These are phyloP conservation scores for Elsinoe fawcettii DNA, from an alignment of 2,329 filamentous ascomycete genomes.

Conservation along the genomic window DNA sequence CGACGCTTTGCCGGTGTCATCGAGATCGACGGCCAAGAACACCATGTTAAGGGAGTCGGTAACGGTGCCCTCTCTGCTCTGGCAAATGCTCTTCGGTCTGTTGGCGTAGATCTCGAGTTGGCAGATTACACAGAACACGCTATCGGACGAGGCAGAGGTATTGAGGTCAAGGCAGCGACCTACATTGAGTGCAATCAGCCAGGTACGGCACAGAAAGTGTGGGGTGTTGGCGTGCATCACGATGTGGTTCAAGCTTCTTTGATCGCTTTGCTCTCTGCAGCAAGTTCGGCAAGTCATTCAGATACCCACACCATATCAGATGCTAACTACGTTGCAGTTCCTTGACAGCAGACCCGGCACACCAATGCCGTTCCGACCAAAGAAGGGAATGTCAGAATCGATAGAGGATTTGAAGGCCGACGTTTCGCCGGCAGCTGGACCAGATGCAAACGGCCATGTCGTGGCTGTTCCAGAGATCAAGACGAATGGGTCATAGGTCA, in stretches of 20 bases:
- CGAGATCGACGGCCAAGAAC: slow-evolving; percentile 71
- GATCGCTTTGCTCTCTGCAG: slow-evolving; percentile 75
- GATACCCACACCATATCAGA: neutral
- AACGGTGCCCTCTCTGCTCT: slow-evolving; percentile 88
- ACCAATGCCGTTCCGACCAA: slow-evolving; percentile 55
- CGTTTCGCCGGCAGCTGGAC: slow-evolving; percentile 25
- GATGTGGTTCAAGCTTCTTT: slow-evolving; percentile 87
- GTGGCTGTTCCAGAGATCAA: slow-evolving; percentile 27
- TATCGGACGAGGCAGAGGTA: slow-evolving; percentile 66
- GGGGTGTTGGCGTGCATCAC: slow-evolving; percentile 87
- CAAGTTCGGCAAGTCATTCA: slow-evolving; percentile 63
- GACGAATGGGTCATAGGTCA: slow-evolving; percentile 11
- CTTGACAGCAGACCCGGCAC: slow-evolving; percentile 62
- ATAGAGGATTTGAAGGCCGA: slow-evolving; percentile 26
- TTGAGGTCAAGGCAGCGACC: slow-evolving; percentile 73
- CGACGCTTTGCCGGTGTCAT: slow-evolving; percentile 81
- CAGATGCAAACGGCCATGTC: slow-evolving; percentile 26
- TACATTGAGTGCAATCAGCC: slow-evolving; percentile 81
- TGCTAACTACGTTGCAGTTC: slow-evolving; percentile 47
- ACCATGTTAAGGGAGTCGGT: slow-evolving; percentile 69
- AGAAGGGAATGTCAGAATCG: slow-evolving; percentile 35
- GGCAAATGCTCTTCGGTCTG: slow-evolving; percentile 66
- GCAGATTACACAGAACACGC: slow-evolving; percentile 95
- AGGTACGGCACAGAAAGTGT: slow-evolving; percentile 63
- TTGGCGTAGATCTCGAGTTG: slow-evolving; percentile 84